Evolutionary conservation across 2,329 filamentous ascomycete genomes (phyloP), one percentile per base, ranked within the genome.

Genomic region (Epicoccum sorghinum): DNA sequence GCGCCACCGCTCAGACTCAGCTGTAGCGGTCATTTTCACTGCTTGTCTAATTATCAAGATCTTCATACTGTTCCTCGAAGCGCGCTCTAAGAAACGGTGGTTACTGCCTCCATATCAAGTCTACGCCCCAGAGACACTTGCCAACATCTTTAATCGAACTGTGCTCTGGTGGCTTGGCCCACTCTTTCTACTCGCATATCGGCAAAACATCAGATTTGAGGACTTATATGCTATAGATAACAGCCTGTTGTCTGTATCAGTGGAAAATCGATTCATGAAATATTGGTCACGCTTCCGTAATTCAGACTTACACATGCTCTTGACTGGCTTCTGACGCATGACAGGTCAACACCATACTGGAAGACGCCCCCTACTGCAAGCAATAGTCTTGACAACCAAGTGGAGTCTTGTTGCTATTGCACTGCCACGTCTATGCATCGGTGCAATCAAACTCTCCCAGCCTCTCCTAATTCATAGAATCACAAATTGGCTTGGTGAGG

Each of bases 271-370:
- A 24, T 40, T 40, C 23, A 24, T 13, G 22, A 6, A 40, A 24
- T 27, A 40, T n/a, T 40, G 37, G 37, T 40, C 37, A 25, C 37
- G 37, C 37, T 40, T 40, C 37, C 37, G 22, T 40, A 40, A 40
- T 22, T 22, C 22, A 40, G 37, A 10, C 22, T 13, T 40, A 7
- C 23, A 40, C 5, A 25, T 40, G 27, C 9, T 29, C 27, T 29
- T 3, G 27, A 9, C 9, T 7, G 1, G 27, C 27, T 29, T 29
- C 27, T 29, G 27, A 29, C 27, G 27, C 6, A 29, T 7, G 9
- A 29, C 27, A 29, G 27, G 27, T 12, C 22, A 13, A 40, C 5
- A 25, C 18, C 37, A 40, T 12, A 40, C 37, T 23, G 12, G 2
- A 27, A 40, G 12, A 2, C 37, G 22, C 22, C 37, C 37, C 25